These are phyloP conservation scores for Cylindrotheca fusiformis DNA, from an alignment of 108 stramenopile species.

Conservation along the genomic window DNA sequence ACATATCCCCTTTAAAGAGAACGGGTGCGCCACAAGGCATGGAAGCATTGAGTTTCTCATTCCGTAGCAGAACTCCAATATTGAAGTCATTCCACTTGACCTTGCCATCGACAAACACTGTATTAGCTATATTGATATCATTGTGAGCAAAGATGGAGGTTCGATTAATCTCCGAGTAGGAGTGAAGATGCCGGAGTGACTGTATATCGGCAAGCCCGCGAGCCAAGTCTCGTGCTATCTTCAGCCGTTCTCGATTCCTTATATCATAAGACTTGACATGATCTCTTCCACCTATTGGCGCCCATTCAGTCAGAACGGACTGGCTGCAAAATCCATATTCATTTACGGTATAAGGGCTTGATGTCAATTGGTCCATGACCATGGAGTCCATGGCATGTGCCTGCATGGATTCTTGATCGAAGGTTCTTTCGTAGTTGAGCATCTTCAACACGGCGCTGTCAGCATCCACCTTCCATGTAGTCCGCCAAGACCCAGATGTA, in stretches of 20 bases:
- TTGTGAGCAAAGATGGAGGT: constrained; percentile 36
- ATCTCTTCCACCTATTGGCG: constrained; percentile 27
- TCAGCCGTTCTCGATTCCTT: constrained; percentile 33
- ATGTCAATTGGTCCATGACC: constrained; percentile 70
- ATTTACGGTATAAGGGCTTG: constrained; percentile 50
- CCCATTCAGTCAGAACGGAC: constrained; percentile 59
- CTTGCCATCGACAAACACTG: constrained; percentile 21
- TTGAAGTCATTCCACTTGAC: constrained; percentile 78
- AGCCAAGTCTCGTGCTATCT: constrained; percentile 61
- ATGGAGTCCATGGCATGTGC: constrained; percentile 61
- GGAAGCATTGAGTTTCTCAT: constrained; percentile 2
- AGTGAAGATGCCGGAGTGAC: constrained; percentile 17
- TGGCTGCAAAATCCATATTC: constrained; percentile 70
- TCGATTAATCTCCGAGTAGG: neutral
- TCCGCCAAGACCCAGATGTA: constrained; percentile 46
- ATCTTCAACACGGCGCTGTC: constrained; percentile 31
- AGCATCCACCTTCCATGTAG: constrained; percentile 37
- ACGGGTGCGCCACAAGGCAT: constrained; percentile 42
- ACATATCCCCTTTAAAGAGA: constrained; percentile 34
- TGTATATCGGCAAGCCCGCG: constrained; percentile 61
- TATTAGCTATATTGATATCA: constrained; percentile 62
- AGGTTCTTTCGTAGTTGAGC: constrained; percentile 51
- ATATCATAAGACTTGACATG: constrained; percentile 32
- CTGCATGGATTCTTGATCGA: constrained; percentile 61
- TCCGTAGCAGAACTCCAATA: constrained; percentile 48